phyloP scores from a whole-genome alignment of 208 protist species.

The Naegleria lovaniensis region DNA sequence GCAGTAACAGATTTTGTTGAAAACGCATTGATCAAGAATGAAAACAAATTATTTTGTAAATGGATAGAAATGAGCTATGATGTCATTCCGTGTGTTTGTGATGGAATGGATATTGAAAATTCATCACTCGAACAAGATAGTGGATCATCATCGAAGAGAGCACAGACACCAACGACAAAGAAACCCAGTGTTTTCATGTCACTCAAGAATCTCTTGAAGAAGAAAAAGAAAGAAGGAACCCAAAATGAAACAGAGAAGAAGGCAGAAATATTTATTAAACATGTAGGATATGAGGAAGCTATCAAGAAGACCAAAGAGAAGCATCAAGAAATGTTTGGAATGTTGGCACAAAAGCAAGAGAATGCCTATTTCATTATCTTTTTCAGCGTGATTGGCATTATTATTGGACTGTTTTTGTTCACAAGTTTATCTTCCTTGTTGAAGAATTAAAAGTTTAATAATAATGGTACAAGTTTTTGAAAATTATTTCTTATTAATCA shows the following conservation, averaged over 20 bases:
- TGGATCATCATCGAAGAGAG: background rate
- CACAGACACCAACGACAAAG: background rate
- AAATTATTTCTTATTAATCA: background rate
- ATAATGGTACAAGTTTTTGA: background rate
- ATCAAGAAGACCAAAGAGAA: background rate
- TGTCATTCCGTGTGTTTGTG: background rate
- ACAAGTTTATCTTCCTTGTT: background rate
- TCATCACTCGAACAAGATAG: background rate
- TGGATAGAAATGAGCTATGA: conserved; percentile 1
- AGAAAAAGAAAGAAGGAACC: background rate
- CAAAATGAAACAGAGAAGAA: background rate
- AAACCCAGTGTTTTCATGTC: background rate
- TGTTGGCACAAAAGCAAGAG: background rate
- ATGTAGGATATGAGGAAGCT: background rate
- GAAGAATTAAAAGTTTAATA: background rate
- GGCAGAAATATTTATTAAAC: background rate
- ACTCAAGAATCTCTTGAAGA: background rate
- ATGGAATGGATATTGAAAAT: background rate
- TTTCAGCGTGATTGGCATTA: background rate
- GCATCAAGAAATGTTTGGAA: background rate
- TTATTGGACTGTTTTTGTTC: background rate
- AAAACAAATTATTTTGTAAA: conserved; percentile 1
- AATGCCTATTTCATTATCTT: background rate
- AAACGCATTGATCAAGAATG: background rate
- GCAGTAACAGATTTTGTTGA: background rate